Evolutionary conservation across 805 yeast species (phyloP).

Genomic region (Debaryomyces prosopidis): DNA sequence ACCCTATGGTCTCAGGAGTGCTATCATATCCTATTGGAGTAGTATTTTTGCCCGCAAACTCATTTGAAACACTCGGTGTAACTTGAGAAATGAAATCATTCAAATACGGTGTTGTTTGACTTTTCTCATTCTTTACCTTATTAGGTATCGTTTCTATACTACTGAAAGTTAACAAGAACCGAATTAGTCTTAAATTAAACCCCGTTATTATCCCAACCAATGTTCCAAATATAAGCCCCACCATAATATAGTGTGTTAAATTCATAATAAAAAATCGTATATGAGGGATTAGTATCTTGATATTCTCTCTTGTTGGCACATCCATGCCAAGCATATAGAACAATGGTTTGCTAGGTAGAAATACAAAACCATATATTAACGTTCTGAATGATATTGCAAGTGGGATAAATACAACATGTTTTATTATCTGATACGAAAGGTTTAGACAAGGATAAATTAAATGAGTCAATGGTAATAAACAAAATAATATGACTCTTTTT

Average conservation of each 20-base stretch:
- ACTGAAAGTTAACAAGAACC: slow-evolving; percentile 2
- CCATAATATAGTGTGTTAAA: slow-evolving; percentile 8
- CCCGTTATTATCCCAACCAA: slow-evolving; percentile 8
- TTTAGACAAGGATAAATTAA: background rate
- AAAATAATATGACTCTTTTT: background rate
- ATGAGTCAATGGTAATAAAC: slow-evolving; percentile 3
- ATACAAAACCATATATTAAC: slow-evolving; percentile 4
- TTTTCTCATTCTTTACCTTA: background rate
- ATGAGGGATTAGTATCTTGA: slow-evolving; percentile 1
- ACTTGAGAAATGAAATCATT: background rate
- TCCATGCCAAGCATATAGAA: slow-evolving; percentile 5
- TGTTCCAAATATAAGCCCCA: slow-evolving; percentile 6
- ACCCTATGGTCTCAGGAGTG: background rate
- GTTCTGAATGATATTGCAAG: slow-evolving; percentile 1
- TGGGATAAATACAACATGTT: slow-evolving; percentile 5
- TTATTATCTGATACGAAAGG: background rate
- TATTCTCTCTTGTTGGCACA: background rate
- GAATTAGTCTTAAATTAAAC: slow-evolving; percentile 3
- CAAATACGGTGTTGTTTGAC: background rate
- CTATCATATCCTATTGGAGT: background rate
- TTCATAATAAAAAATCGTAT: slow-evolving; percentile 3
- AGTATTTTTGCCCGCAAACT: background rate
- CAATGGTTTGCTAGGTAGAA: slow-evolving; percentile 8
- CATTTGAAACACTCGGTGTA: background rate
- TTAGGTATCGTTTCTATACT: background rate